Evolutionary conservation across 257 asterid genomes (phyloP), one percentile per base, ranked within the genome.

Genomic region (Capsicum rhomboideum): DNA sequence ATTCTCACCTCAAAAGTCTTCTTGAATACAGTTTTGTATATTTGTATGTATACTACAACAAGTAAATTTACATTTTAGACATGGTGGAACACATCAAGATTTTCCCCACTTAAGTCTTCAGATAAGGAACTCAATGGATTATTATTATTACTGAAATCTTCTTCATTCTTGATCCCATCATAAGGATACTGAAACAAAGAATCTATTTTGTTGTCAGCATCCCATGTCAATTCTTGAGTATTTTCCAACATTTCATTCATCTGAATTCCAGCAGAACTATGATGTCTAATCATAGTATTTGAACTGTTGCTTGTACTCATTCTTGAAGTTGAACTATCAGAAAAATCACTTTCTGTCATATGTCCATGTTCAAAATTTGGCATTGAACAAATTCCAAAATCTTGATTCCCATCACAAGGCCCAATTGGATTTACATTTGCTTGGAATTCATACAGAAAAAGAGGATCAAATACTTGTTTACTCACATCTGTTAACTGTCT

Each of bases 401-500:
- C 79, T 40, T 82, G 86, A 74, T 40, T 83, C 12, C 80, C 63
- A 54, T 52, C 80, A 44, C 61, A 83, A 82, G 59, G 20, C 54
- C 13, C 90, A 64, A 71, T 29, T 2, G 86, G 85, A 85, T 88
- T 89, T 31, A 88, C 37, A 46, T 67, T 91, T n/a, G 92, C 85
- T 87, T 93, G 96, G 52, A 91, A 91, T 5, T 91, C 93, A 2
- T 88, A 83, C 82, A 92, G 84, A 88, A 90, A 91, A 42, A 92
- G 87, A 53, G 98, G 97, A 80, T 92, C 97, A 69, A 85, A 91
- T 10, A 84, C 88, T 83, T 89, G 91, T 63, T 93, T 89, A 78
- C 77, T 56, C n/a, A 82, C 79, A 53, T 83, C 88, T 12, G 77
- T 53, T 21, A 44, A 18, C 85, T 83, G 82, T 49, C 83, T 74